Percentiles rank a stretch among this genome's conserved stretches.
Evolutionary conservation across 176 grass and related monocot genomes (phyloP).

Genomic region (Phyllostachys edulis): DNA sequence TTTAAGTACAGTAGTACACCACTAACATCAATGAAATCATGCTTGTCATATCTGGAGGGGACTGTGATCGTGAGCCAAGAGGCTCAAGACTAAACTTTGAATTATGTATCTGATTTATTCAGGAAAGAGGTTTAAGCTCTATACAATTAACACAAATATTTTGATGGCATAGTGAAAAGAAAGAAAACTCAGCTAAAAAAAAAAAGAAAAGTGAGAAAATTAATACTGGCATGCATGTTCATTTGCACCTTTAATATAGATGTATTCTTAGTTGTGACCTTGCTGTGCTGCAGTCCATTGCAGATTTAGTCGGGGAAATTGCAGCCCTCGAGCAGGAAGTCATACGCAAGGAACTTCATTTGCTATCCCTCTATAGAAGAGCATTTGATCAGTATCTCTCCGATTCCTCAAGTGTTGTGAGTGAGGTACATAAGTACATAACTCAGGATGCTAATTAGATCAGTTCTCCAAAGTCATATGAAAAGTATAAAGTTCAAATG

Average conservation of each 20-base stretch:
- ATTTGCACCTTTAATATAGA: background rate
- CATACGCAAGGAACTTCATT: conserved; percentile 69
- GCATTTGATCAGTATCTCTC: conserved; percentile 68
- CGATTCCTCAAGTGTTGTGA: conserved; percentile 42
- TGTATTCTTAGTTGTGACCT: conserved; percentile 40
- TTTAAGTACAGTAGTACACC: background rate
- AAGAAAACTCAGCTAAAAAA: background rate
- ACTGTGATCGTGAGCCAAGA: background rate
- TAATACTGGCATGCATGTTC: background rate
- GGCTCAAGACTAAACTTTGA: background rate
- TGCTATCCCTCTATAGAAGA: conserved; percentile 77
- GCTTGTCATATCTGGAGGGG: background rate
- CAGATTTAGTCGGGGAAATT: conserved; percentile 83
- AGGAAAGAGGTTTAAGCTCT: background rate
- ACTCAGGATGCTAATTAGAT: background rate
- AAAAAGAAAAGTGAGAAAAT: background rate
- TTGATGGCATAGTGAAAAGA: background rate
- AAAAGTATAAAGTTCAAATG: background rate
- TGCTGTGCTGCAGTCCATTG: conserved; percentile 51
- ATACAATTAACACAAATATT: background rate
- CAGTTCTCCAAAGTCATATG: background rate
- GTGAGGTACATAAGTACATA: conserved; percentile 42
- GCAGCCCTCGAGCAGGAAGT: conserved; percentile 85
- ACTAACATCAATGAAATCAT: background rate
- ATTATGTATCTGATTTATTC: background rate